Evolutionary conservation across 768 basidiomycete species (phyloP), one percentile per base, ranked within the genome.

Genomic region (Kwoniella dejecticola): DNA sequence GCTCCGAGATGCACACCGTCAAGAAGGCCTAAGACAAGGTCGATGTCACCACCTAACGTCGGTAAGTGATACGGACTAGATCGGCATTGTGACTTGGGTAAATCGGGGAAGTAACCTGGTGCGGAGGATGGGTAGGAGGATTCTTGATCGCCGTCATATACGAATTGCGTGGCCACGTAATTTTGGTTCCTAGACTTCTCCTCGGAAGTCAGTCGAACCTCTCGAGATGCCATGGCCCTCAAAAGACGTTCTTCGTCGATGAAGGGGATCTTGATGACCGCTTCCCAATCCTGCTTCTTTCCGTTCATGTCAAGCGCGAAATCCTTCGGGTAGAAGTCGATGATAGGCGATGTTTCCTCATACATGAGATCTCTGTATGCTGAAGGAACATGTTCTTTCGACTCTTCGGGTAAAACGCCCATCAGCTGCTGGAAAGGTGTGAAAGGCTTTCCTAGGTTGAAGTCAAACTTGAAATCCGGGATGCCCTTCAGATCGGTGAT

Each of bases 271-370:
- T 98, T 98, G 55, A 99, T 92, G 52, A 98, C 86, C 0, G 96
- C 95, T 78, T 99, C 96, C 96, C 96, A 99, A 24, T 97, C 95
- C 68, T 89, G 88, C 77, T 93, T 98, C 84, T 99, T 99, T 30
- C 96, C 96, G 68, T 99, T 98, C 74, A 96, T 80, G 80, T 99
- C 96, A 66, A 85, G 86, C 66, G 91, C 92, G 67, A 98, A 98
- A 53, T 92, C 87, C 15, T 82, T 67, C 2, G 96, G 96, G 77
- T 99, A 99, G 81, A 98, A 98, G 74, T 95, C 91, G 48, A 91
- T 76, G 68, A 99, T 96, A 0, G 91, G 85, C 2, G 95, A 98
- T 63, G 84, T 87, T 1, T 85, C 79, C 65, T 88, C 86, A 64
- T 83, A 86, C 95, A 98, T 96, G 45, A 98, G 81, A 67, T 96